Base-by-base conservation (phyloP, 768 basidiomycete species). In the Sporobolomyces pararoseus region DNA sequence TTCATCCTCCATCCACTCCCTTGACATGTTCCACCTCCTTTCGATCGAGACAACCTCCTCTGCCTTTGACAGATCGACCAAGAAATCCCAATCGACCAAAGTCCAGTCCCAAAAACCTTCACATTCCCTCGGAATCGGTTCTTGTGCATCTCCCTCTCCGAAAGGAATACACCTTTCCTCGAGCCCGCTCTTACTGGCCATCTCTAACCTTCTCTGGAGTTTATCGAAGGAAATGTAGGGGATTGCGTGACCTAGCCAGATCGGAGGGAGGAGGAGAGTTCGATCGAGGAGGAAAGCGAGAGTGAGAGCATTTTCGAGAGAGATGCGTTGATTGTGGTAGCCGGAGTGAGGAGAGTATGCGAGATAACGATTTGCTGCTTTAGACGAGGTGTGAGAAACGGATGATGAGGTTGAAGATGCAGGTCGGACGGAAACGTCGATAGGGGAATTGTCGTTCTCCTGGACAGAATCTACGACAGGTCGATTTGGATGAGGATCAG, bases 321-420 rank as follows among this genome's bases (percentile, higher is more conserved):
- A 87, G 72, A 92, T 90, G 39, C 89, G 86, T 80, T 91, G 89
- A 78, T 90, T 91, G 79, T 91, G 89, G 73, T 89, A 88, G 3
- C 89, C 88, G 71, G 87, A 88, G 77, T 91, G 89, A 16, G 89
- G 88, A 29, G 90, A 82, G 77, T 90, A 91, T 29, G 89, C 82
- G 44, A 91, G 80, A 77, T 83, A 91, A 42, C 39, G 39, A 65
- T 78, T 81, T 71, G 82, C 82, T 19, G 77, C 63, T 37, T 6
- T 27, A 49, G 32, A 42, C 21, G 54, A 25, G 27, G 47, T 4
- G 34, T 10, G 50, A 51, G 50, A 51, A 17, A 10, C 29, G 35
- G 12, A 9, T 27, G 0, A 7, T 29, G 1, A 49, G 4, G 42
- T n/a, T 39, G 27, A 34, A 64, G 42, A 27, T 49, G 21, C 16